Conservation (phyloP, 1,284 basidiomycete species). For the Fistulinella cinereoalba region DNA sequence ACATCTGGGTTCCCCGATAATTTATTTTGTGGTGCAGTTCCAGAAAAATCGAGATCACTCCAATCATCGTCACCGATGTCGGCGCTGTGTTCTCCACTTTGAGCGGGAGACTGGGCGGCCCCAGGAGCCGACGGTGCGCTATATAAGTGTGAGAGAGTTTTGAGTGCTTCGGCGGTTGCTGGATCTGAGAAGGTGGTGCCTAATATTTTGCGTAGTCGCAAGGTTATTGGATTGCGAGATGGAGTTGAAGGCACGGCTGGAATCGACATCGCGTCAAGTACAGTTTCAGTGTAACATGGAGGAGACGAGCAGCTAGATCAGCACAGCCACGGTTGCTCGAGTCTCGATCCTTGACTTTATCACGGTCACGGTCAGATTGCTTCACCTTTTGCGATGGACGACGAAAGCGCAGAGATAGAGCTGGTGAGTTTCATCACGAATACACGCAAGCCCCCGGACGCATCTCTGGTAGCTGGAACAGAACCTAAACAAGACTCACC, state of each 20-base stretch:
- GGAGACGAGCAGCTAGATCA: too few relatives aligned
- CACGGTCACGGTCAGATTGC: not conserved
- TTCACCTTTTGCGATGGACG: constrained; percentile 18
- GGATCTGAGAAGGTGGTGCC: constrained; percentile 82
- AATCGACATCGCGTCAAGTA: too few relatives aligned
- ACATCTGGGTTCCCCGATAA: constrained; percentile 19
- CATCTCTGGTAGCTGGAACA: constrained; percentile 68
- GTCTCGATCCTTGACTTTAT: too few relatives aligned
- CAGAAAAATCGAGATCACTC: constrained; percentile 24
- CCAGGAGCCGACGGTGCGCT: constrained; percentile 21
- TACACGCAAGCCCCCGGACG: too few relatives aligned
- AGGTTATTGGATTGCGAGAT: constrained; percentile 65
- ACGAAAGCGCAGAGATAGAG: constrained; percentile 31
- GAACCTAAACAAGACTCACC: constrained; percentile 78
- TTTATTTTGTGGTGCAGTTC: constrained; percentile 6
- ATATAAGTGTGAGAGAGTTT: constrained; percentile 81
- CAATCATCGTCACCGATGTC: constrained; percentile 36
- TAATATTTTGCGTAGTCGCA: constrained; percentile 86
- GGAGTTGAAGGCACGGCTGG: constrained; percentile 1
- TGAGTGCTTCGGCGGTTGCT: constrained; percentile 75
- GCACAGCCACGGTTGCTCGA: too few relatives aligned
- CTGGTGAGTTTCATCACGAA: constrained; percentile 5
- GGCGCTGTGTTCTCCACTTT: constrained; percentile 14
- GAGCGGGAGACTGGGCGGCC: not conserved
- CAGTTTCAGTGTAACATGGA: too few relatives aligned